Conservation (phyloP, 2,329 filamentous ascomycete species). For the Corinectria fuckeliana region DNA sequence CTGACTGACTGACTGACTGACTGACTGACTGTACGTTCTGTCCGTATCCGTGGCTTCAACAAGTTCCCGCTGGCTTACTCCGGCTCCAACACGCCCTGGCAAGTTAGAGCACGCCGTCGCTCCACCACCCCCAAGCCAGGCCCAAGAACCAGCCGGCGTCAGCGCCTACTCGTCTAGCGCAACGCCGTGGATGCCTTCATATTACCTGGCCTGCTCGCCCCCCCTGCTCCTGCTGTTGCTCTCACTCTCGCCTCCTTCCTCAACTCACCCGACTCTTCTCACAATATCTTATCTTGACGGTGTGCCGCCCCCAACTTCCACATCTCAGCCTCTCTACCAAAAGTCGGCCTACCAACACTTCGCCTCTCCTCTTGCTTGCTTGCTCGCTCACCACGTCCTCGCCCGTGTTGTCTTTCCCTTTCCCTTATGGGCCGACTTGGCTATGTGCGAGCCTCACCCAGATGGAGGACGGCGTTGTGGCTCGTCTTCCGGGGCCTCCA, state of each 20-base stretch:
- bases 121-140: slow-evolving; percentile 25
- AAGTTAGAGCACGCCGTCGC: too few relatives aligned
- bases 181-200: slow-evolving; percentile 40
- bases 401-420: slow-evolving; percentile 3
- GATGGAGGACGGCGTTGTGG: slow-evolving; percentile 21
- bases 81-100: too few relatives aligned
- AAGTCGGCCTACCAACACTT: too few relatives aligned
- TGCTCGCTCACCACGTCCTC: neutral
- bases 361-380: neutral
- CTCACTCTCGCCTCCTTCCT: slow-evolving; percentile 14
- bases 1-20: too few relatives aligned
- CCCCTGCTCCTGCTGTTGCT: slow-evolving; percentile 22
- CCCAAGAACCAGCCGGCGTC: slow-evolving; percentile 36
- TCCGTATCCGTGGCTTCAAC: too few relatives aligned
- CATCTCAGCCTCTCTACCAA: neutral
- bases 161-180: slow-evolving; percentile 38
- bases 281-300: slow-evolving; percentile 4
- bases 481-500: slow-evolving; percentile 23
- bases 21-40: too few relatives aligned
- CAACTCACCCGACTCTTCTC: neutral
- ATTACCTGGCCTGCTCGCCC: slow-evolving; percentile 33
- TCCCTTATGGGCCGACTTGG: slow-evolving; percentile 32
- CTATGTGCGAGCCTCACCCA: slow-evolving; percentile 36
- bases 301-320: neutral
- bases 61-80: too few relatives aligned